These are phyloP conservation scores for Botryobasidium botryosum DNA, from an alignment of 768 basidiomycete genomes.

Conservation along the genomic window DNA sequence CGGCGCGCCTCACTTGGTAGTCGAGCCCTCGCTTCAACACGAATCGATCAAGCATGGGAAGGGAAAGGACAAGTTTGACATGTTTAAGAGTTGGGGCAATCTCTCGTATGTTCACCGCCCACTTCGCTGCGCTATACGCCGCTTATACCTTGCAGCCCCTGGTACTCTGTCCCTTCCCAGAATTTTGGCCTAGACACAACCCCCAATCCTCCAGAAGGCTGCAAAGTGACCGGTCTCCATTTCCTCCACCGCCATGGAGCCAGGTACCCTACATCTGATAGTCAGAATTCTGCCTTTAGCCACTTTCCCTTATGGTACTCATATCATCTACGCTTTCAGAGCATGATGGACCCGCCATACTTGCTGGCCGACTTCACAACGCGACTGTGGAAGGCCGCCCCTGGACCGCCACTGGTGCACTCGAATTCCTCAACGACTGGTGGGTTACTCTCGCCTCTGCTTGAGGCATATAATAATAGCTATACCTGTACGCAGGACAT, in stretches of 20 bases:
- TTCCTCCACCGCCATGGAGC: slow-evolving; percentile 74
- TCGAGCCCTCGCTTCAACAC: slow-evolving; percentile 9
- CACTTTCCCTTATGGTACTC: not conserved
- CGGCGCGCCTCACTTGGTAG: slow-evolving; percentile 21
- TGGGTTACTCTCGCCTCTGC: slow-evolving; percentile 24
- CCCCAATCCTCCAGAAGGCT: slow-evolving; percentile 51
- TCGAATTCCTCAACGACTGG: slow-evolving; percentile 25
- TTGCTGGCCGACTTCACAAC: slow-evolving; percentile 4
- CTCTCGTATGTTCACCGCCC: slow-evolving; percentile 1
- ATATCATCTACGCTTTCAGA: slow-evolving; percentile 8
- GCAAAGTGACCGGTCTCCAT: slow-evolving; percentile 57
- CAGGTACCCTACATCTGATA: slow-evolving; percentile 28
- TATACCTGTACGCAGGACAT: slow-evolving; percentile 38
- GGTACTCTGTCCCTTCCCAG: slow-evolving; percentile 54
- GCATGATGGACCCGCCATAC: slow-evolving; percentile 8
- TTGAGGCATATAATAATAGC: slow-evolving; percentile 22
- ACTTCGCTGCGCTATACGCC: not conserved
- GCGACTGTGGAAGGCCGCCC: slow-evolving; percentile 2
- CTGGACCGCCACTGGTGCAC: slow-evolving; percentile 16
- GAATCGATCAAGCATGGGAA: too few species aligned
- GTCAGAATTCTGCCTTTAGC: slow-evolving; percentile 4
- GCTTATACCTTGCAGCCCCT: slow-evolving; percentile 38
- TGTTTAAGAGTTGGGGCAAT: slow-evolving; percentile 72
- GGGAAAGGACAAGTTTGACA: slow-evolving; percentile 31
- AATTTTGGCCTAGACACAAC: slow-evolving; percentile 59